phyloP scores from a whole-genome alignment of 768 basidiomycete genomes.

The Cystoderma amianthinum region DNA sequence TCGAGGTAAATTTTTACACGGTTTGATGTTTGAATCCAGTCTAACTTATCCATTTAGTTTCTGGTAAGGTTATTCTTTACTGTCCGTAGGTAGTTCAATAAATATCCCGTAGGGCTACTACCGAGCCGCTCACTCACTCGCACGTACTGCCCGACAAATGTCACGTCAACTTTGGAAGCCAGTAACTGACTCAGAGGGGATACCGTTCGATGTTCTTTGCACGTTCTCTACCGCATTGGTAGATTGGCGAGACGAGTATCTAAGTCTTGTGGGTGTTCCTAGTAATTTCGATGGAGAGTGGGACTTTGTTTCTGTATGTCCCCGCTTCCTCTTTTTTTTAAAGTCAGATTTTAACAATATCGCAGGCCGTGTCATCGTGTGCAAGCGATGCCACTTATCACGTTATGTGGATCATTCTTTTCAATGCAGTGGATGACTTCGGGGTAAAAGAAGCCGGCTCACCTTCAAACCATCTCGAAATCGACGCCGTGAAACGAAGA shows the following conservation, averaged over 20 bases:
- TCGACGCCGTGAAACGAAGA: conserved; percentile 60
- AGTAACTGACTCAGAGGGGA: conserved; percentile 66
- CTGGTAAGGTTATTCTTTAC: conserved; percentile 40
- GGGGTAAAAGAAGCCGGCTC: conserved; percentile 64
- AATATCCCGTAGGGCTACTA: conserved; percentile 64
- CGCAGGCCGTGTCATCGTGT: conserved; percentile 48
- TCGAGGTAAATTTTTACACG: conserved; percentile 49
- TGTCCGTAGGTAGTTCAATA: conserved; percentile 7
- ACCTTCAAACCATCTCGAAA: conserved; percentile 33
- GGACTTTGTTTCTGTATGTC: conserved; percentile 74
- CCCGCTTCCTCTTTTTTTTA: conserved; percentile 3
- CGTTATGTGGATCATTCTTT: conserved; percentile 84
- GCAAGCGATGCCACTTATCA: conserved; percentile 89
- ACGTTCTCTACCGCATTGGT: conserved; percentile 49
- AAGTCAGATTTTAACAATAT: conserved; percentile 1
- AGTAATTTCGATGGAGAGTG: conserved; percentile 77
- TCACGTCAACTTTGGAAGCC: conserved; percentile 79
- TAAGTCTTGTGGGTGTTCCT: conserved; percentile 80
- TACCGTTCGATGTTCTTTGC: conserved; percentile 60
- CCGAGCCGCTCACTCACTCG: conserved; percentile 75
- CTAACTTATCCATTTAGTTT: conserved; percentile 36
- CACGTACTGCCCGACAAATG: conserved; percentile 76
- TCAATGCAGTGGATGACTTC: conserved; percentile 78
- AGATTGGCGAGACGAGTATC: conserved; percentile 72
- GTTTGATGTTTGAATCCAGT: conserved; percentile 3